A percentile compares a stretch with the other conserved stretches of the same genome.
phyloP scores from a whole-genome alignment of 768 basidiomycete species.

The Hygrophorus pudorinus region DNA sequence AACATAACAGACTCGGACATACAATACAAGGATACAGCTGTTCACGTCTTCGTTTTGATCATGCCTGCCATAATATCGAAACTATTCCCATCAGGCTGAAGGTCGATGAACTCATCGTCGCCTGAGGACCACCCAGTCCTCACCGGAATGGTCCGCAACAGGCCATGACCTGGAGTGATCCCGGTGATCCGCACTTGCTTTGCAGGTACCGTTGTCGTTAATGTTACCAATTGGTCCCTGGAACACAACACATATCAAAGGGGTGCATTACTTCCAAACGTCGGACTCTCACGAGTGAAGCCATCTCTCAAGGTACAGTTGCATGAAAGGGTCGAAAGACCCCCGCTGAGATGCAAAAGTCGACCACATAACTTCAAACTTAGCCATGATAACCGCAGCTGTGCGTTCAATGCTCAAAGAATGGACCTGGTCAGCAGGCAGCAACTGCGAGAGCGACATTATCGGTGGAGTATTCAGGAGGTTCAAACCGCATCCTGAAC shows the following conservation, averaged over 20 bases:
- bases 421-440: conserved; percentile 21
- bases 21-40: neutral
- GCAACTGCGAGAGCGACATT: conserved; percentile 68
- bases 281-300: conserved; percentile 71
- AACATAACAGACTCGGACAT: no score
- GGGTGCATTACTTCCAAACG: neutral
- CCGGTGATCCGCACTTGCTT: conserved; percentile 66
- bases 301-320: conserved; percentile 74
- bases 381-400: conserved; percentile 61
- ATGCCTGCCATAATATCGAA: conserved; percentile 91
- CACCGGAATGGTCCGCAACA: conserved; percentile 73
- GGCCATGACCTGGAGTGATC: conserved; percentile 81
- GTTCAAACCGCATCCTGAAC: conserved; percentile 81
- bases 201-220: conserved; percentile 69
- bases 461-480: conserved; percentile 76
- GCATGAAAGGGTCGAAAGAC: conserved; percentile 74
- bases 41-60: conserved; percentile 48
- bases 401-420: conserved; percentile 62
- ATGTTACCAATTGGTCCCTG: conserved; percentile 75
- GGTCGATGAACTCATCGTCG: conserved; percentile 57
- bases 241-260: neutral
- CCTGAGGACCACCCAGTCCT: conserved; percentile 22
- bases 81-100: conserved; percentile 96
- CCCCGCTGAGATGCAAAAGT: conserved; percentile 55
- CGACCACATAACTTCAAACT: conserved; percentile 75